A percentile compares a stretch with the other conserved stretches of the same genome.
phyloP scores from a whole-genome alignment of 345 rosid species.

The Eutrema yunnanense region DNA sequence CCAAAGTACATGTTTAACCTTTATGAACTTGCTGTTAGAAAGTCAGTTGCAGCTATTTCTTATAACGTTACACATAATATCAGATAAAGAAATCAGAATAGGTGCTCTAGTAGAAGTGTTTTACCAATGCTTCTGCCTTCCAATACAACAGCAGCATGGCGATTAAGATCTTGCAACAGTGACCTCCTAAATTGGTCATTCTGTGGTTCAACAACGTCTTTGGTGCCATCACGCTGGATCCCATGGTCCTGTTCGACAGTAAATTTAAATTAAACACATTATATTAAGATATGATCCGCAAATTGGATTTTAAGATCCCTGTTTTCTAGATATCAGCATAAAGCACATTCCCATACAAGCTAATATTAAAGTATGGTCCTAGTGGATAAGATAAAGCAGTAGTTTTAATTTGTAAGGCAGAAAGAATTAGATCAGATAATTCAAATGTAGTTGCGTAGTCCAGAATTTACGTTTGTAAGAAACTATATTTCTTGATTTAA shows the following conservation, averaged over 20 bases:
- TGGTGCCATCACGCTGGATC: conserved; percentile 58
- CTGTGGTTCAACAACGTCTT: conserved; percentile 47
- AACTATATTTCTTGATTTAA: too few species aligned
- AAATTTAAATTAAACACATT: not conserved
- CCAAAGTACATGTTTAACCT: not conserved
- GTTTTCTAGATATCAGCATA: too few species aligned
- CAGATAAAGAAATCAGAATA: not conserved
- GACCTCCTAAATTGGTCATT: conserved; percentile 54
- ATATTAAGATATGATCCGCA: not conserved
- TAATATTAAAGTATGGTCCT: too few species aligned
- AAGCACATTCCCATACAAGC: too few species aligned
- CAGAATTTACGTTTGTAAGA: too few species aligned
- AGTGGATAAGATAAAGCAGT: too few species aligned
- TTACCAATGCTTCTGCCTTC: conserved; percentile 74
- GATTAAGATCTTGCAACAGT: conserved; percentile 68
- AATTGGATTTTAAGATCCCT: too few species aligned
- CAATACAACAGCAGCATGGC: conserved; percentile 91
- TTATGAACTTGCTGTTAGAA: not conserved
- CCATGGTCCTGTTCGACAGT: conserved; percentile 60
- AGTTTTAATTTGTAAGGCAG: too few species aligned
- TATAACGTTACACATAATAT: too few species aligned
- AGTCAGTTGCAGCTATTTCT: too few species aligned
- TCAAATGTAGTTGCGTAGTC: too few species aligned
- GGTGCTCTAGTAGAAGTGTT: not conserved
- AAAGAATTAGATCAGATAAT: too few species aligned